A percentile compares a stretch with the other conserved stretches of the same genome.
Conservation (phyloP, 768 basidiomycete species). For the Boletus pseudopeckii region DNA sequence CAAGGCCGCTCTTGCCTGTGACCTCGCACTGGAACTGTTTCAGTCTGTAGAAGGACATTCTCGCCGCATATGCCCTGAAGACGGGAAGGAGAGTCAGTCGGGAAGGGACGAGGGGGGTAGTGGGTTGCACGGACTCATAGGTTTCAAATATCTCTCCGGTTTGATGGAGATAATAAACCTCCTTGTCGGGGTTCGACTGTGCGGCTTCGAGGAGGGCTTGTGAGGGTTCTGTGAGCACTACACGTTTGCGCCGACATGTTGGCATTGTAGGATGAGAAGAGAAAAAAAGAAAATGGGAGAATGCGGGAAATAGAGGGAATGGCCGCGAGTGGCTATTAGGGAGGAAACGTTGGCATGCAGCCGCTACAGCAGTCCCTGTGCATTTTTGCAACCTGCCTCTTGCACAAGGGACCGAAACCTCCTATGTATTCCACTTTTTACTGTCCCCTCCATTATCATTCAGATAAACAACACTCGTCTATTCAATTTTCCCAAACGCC, state of each 20-base stretch:
- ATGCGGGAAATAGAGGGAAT: conserved; percentile 59
- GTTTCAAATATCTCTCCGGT: conserved; percentile 97
- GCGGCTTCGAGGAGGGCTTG: conserved; percentile 62
- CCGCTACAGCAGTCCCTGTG: conserved; percentile 32
- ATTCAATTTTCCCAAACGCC: neutral
- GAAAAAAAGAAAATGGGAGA: conserved; percentile 45
- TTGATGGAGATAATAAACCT: conserved; percentile 88
- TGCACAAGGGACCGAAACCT: conserved; percentile 24
- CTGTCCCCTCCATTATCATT: neutral
- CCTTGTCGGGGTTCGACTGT: conserved; percentile 60
- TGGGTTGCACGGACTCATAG: conserved; percentile 71
- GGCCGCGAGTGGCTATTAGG: conserved; percentile 53
- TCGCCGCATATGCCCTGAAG: conserved; percentile 72
- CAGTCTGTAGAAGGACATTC: conserved; percentile 91
- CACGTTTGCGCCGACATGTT: conserved; percentile 86
- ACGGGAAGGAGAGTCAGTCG: conserved; percentile 15
- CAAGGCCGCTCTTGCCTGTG: conserved; percentile 88
- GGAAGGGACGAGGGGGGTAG: conserved; percentile 23
- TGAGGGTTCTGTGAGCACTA: conserved; percentile 81
- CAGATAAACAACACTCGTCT: conserved; percentile 6
- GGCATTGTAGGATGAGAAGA: conserved; percentile 59
- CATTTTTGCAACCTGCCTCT: conserved; percentile 27
- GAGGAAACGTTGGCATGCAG: conserved; percentile 49
- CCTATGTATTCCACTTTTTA: conserved; percentile 12
- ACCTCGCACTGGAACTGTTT: conserved; percentile 98